phyloP scores from a whole-genome alignment of 2,329 filamentous ascomycete species.

The Blumeria hordei region DNA sequence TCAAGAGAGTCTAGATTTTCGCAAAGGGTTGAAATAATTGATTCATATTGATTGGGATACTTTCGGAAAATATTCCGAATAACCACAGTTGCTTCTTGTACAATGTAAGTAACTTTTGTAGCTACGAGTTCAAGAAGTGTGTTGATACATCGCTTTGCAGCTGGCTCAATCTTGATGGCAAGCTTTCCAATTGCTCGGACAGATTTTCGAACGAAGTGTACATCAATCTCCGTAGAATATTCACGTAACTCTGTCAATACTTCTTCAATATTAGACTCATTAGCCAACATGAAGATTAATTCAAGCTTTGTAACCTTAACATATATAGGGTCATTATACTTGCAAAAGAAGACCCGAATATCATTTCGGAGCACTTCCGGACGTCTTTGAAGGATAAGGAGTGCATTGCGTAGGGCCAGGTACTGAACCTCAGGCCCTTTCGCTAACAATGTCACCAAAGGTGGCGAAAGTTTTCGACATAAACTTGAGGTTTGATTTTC shows the following conservation, averaged over 20 bases:
- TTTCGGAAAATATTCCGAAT: constrained; percentile 98
- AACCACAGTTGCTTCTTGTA: constrained; percentile 94
- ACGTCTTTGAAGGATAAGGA: constrained; percentile 76
- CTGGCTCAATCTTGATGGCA: constrained; percentile 95
- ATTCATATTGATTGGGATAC: constrained; percentile 96
- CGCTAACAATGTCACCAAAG: constrained; percentile 77
- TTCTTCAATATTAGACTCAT: constrained; percentile 82
- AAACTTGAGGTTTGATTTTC: constrained; percentile 68
- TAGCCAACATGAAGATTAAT: constrained; percentile 96
- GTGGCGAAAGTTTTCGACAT: constrained; percentile 82
- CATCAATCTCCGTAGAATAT: constrained; percentile 95
- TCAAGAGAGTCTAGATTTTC: constrained; percentile 91
- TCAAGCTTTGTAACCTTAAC: constrained; percentile 98
- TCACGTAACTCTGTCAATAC: constrained; percentile 84
- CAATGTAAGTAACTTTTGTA: constrained; percentile 97
- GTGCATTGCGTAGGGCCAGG: constrained; percentile 72
- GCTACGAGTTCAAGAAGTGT: constrained; percentile 78
- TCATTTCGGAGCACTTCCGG: constrained; percentile 90
- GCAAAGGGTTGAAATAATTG: constrained; percentile 85
- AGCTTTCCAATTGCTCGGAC: constrained; percentile 94
- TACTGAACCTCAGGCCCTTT: constrained; percentile 99
- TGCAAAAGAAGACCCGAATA: constrained; percentile 97
- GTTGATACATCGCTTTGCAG: constrained; percentile 75
- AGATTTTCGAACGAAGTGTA: constrained; percentile 94
- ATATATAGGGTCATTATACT: constrained; percentile 98